Evolutionary conservation across 768 basidiomycete species (phyloP).

Genomic region (Russula sp.): DNA sequence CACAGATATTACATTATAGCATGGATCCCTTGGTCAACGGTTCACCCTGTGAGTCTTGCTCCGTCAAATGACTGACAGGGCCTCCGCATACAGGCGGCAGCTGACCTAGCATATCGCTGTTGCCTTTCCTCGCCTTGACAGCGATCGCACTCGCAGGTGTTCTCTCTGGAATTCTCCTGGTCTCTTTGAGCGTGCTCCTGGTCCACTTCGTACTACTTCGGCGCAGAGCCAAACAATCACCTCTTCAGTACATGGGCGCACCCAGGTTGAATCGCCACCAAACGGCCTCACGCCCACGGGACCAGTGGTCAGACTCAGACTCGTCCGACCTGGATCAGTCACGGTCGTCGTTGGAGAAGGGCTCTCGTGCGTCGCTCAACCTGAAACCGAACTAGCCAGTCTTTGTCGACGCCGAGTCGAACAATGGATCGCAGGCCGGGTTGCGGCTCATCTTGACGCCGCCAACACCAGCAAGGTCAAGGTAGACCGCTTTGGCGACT

Average conservation of each 20-base stretch:
- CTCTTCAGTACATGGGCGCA: neutral
- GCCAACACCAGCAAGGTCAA: constrained; percentile 13
- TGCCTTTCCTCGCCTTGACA: neutral
- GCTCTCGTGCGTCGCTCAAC: constrained; percentile 12
- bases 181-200: neutral
- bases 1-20: neutral
- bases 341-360: neutral
- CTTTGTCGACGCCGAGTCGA: constrained; percentile 18
- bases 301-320: neutral
- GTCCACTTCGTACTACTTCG: constrained; percentile 9
- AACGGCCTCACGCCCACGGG: neutral
- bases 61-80: neutral
- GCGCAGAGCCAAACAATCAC: neutral
- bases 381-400: constrained; percentile 19
- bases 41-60: constrained; percentile 14
- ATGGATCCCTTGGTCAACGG: constrained; percentile 2
- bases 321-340: neutral
- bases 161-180: constrained; percentile 7
- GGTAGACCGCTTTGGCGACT: too few relatives aligned
- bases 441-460: constrained; percentile 22
- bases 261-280: neutral
- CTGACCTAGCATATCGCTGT: neutral
- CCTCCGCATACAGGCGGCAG: neutral
- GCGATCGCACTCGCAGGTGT: constrained; percentile 7
- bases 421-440: constrained; percentile 2